A percentile compares a stretch with the other conserved stretches of the same genome.
Conservation (phyloP, 1,284 basidiomycete genomes). For the Athelia sp. region DNA sequence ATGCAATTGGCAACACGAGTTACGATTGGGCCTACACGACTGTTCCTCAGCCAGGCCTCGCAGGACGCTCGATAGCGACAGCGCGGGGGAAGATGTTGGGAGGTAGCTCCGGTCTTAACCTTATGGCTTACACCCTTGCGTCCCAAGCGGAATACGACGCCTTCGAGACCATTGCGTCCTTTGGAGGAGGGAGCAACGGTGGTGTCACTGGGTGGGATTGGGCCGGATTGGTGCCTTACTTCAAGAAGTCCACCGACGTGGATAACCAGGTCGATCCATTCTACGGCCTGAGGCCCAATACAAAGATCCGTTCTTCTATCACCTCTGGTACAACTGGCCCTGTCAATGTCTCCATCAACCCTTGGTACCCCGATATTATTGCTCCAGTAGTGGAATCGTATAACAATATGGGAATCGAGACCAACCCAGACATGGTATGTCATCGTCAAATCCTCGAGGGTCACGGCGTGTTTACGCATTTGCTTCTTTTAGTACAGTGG, state of each 20-base stretch:
- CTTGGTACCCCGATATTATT: neutral
- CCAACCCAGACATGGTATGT: neutral
- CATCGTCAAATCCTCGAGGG: neutral
- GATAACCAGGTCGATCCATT: neutral
- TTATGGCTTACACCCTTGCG: constrained; percentile 23
- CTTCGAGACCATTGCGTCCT: constrained; percentile 18
- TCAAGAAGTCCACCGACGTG: neutral
- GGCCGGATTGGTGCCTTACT: constrained; percentile 27
- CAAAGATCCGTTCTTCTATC: neutral
- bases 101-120: constrained; percentile 28
- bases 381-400: no score
- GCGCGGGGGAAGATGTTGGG: constrained; percentile 35
- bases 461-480: neutral
- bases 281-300: neutral
- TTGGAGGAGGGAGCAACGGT: constrained; percentile 7
- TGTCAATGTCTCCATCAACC: neutral
- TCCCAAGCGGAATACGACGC: constrained; percentile 27
- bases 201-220: constrained; percentile 31
- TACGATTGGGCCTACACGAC: constrained; percentile 1
- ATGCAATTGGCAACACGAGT: neutral
- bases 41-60: constrained; percentile 6
- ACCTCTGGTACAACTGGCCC: neutral
- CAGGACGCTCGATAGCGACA: constrained; percentile 2
- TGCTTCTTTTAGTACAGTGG: neutral
- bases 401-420: no score